Conservation (phyloP, 1,284 basidiomycete genomes). For the Trichosporon ovoides region DNA sequence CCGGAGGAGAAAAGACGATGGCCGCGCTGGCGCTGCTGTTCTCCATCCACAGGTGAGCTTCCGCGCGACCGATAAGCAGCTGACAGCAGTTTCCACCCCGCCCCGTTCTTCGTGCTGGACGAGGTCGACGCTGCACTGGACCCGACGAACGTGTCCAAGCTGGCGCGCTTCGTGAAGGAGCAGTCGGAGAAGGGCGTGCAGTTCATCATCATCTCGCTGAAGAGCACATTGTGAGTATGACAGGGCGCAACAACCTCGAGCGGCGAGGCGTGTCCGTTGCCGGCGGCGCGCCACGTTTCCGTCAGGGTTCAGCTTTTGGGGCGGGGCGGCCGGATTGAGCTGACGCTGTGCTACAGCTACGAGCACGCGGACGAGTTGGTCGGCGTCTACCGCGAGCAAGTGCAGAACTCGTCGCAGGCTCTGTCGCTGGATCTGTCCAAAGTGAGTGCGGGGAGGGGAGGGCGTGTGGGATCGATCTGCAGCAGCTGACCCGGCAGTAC, state of each 20-base stretch:
- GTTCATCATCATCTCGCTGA: slow-evolving; percentile 95
- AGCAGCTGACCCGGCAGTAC: slow-evolving; percentile 3
- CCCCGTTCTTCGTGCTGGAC: slow-evolving; percentile 97
- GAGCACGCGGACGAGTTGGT: slow-evolving; percentile 87
- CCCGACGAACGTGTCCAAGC: slow-evolving; percentile 89
- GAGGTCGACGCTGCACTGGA: slow-evolving; percentile 97
- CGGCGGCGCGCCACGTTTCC: neutral
- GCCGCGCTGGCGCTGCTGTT: slow-evolving; percentile 92
- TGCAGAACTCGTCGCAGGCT: slow-evolving; percentile 81
- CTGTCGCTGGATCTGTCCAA: slow-evolving; percentile 67
- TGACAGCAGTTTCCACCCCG: slow-evolving; percentile 78
- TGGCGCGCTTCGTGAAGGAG: slow-evolving; percentile 80
- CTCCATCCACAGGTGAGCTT: slow-evolving; percentile 78
- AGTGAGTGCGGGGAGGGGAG: slow-evolving; percentile 54
- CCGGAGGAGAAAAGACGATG: slow-evolving; percentile 97
- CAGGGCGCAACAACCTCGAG: neutral
- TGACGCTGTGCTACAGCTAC: slow-evolving; percentile 54
- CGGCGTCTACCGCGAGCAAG: slow-evolving; percentile 90
- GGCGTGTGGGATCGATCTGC: neutral
- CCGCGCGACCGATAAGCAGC: slow-evolving; percentile 4
- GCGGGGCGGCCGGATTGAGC: neutral
- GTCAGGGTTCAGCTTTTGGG: neutral
- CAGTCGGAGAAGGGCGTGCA: slow-evolving; percentile 69
- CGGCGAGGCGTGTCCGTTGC: neutral
- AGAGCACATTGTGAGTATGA: slow-evolving; percentile 39